Conservation (phyloP, 768 basidiomycete genomes). For the Kwoniella dendrophila region DNA sequence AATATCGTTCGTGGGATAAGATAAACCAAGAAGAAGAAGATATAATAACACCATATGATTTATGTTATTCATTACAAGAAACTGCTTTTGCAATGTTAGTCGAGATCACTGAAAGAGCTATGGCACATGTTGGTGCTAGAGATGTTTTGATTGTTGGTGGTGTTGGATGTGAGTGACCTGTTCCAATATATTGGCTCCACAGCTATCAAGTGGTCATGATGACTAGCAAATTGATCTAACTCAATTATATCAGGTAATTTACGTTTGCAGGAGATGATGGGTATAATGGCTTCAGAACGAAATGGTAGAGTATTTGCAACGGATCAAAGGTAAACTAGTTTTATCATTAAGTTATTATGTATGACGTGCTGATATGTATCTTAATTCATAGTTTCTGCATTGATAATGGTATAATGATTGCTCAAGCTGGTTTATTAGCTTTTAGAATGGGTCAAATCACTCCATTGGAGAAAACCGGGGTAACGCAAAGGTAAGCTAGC, state of each 20-base stretch:
- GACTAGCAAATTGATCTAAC: background rate
- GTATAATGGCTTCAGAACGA: slow-evolving; percentile 89
- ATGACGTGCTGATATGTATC: background rate
- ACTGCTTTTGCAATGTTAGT: slow-evolving; percentile 97
- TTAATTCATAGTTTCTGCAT: slow-evolving; percentile 78
- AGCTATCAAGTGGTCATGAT: background rate
- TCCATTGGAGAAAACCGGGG: slow-evolving; percentile 74
- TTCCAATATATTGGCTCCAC: background rate
- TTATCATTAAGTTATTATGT: background rate
- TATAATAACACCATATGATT: slow-evolving; percentile 87
- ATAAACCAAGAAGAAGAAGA: slow-evolving; percentile 57
- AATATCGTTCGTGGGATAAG: slow-evolving; percentile 63
- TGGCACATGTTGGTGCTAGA: slow-evolving; percentile 96
- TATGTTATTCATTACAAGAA: slow-evolving; percentile 96
- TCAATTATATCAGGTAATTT: slow-evolving; percentile 69
- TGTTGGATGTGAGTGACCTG: slow-evolving; percentile 82
- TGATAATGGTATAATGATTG: slow-evolving; percentile 99
- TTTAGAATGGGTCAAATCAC: slow-evolving; percentile 88
- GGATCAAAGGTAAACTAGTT: slow-evolving; percentile 74
- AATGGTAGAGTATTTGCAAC: slow-evolving; percentile 89
- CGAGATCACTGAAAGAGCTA: slow-evolving; percentile 96
- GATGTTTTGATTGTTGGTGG: slow-evolving; percentile 98
- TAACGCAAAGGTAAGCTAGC: slow-evolving; percentile 79
- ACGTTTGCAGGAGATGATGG: slow-evolving; percentile 97
- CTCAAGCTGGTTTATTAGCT: slow-evolving; percentile 89